These are phyloP conservation scores for Cercospora janseana DNA, from an alignment of 2,329 filamentous ascomycete genomes.

Conservation along the genomic window DNA sequence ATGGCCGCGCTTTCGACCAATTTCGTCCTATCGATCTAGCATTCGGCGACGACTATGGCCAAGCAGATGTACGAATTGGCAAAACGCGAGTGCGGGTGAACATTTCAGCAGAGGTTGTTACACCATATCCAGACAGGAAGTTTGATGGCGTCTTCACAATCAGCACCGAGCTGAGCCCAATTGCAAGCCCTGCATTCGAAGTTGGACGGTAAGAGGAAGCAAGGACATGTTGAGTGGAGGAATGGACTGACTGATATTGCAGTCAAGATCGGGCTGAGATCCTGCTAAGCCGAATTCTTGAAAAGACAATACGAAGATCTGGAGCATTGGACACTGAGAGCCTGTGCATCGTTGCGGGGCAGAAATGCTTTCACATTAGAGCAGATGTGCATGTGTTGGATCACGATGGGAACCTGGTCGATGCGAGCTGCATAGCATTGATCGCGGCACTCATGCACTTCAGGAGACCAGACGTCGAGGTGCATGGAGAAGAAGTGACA, in stretches of 20 bases:
- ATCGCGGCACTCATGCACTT: conserved; percentile 90
- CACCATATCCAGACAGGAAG: conserved; percentile 81
- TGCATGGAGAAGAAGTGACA: conserved; percentile 79
- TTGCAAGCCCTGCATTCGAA: conserved; percentile 88
- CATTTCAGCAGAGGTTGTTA: conserved; percentile 82
- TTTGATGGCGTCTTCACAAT: conserved; percentile 97
- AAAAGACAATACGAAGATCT: conserved; percentile 90
- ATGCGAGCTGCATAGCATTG: conserved; percentile 80
- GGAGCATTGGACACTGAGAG: conserved; percentile 93
- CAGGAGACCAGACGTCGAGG: conserved; percentile 80
- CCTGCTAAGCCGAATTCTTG: conserved; percentile 80
- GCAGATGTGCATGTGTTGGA: conserved; percentile 89
- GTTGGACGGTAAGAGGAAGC: conserved; percentile 60
- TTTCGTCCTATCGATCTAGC: conserved; percentile 73
- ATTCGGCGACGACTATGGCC: conserved; percentile 89
- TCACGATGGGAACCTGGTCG: conserved; percentile 85
- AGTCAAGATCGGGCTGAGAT: conserved; percentile 60
- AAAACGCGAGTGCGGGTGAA: conserved; percentile 88
- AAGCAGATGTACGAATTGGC: conserved; percentile 81
- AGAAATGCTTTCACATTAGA: conserved; percentile 87
- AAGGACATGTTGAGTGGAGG: conserved; percentile 29
- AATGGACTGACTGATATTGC: conserved; percentile 63
- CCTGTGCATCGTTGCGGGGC: conserved; percentile 84
- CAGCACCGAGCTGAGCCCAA: conserved; percentile 83
- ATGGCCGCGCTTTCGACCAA: conserved; percentile 77